Evolutionary conservation across 2,329 filamentous ascomycete genomes (phyloP), one percentile per base, ranked within the genome.

Genomic region (Xylariaceae sp.): DNA sequence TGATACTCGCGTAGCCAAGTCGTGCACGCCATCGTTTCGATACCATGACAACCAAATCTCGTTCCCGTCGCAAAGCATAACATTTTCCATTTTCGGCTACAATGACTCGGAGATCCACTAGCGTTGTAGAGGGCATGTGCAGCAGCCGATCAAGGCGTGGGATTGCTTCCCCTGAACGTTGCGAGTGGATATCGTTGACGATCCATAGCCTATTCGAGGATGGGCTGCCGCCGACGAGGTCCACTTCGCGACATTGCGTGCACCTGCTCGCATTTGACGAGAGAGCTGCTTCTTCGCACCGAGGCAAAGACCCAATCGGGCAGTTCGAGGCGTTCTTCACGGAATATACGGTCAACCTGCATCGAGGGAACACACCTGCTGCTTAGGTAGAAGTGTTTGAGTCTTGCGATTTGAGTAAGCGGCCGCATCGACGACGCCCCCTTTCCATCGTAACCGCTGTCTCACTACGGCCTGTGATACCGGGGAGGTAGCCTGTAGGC

Each of bases 151-250:
- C 41, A n/a, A 15, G 13, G 11, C 13, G 41, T 45, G 41, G 53
- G 54, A 53, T 53, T 58, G 48, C 37, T 50, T 51, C 48, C 48
- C 57, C 47, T 60, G 53, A 52, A 50, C 58, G 58, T 39, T 10
- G 18, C 48, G 9, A 51, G 58, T 61, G 53, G 61, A 54, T 57
- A 56, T 44, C 53, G 41, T n/a, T 13, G 41, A n/a, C 13, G 41
- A 45, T 15, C 41, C 13, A 45, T 45, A 13, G 7, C 54, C 53
- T 61, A 61, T 55, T 55, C 53, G 55, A 62, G 61, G 58, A 55
- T 13, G 41, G 41, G 11, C 13, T 13, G 5, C 41, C 41, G 13
- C 41, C 41, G 41, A 15, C 50, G 18, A 9, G 11, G 37, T 10
- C 11, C 37, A 41, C 37, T 13, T 41, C 37, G 11, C 23, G 23